Base-by-base conservation (phyloP, 2,329 filamentous ascomycete genomes). In the Calcarisporium arbuscula region DNA sequence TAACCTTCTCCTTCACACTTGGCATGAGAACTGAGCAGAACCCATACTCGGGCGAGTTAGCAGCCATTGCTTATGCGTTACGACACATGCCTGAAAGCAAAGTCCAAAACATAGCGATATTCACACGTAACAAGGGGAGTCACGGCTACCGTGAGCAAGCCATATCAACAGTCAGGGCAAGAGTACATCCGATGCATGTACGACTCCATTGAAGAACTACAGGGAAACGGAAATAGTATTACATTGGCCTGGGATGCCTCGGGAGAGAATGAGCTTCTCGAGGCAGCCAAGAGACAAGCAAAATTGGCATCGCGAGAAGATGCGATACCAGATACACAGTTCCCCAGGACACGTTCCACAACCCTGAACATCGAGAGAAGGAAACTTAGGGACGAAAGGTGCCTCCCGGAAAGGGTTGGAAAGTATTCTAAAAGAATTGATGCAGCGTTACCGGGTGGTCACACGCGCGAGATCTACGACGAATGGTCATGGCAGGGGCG, bases 111-210 rank as follows among this genome's bases (percentile, higher is more conserved):
- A 25, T 45, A 17, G 30, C 33, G 19, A 14, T 44, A 6, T 30
- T 44, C n/a, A 39, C 36, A 17, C 41, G 35, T 25, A 48, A 46
- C 26, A 43, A 41, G 33, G 44, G 38, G n/a, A n/a, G 39, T 36
- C n/a, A 31, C 39, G 16, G 34, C 42, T 18, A 35, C 34, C 8
- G 18, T 48, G n/a, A 29, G 32, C 31, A 42, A 42, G 12, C 42
- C 39, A 14, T 28, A 34, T 20, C 34, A 48, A 19, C 42, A 47
- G 23, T 48, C 43, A 5, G 42, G 44, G 19, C 39, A 46, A 35
- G 41, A 43, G 35, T 44, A 42, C 34, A 34, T 43, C 32, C 19
- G 35, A n/a, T 37, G 31, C 25, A 43, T 45, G 28, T 48, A 48
- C 29, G 36, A 43, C 23, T 43, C 29, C 5, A 39, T 41, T 17